phyloP scores from a whole-genome alignment of 352 stramenopile species.

The Phytophthora citrophthora region DNA sequence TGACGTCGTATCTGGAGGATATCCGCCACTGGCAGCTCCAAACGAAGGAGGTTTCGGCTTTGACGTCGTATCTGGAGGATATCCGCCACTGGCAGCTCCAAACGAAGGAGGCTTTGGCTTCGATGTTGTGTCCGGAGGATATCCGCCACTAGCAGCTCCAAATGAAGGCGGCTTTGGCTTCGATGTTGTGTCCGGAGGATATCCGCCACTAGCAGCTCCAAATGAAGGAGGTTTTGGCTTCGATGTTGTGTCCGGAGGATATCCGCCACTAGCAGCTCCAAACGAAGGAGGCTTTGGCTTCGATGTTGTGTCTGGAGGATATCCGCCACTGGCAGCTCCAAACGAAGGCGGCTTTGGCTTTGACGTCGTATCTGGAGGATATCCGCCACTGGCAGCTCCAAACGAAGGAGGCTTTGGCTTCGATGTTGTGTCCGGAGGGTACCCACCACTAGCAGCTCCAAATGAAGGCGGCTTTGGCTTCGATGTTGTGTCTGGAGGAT shows the following conservation, averaged over 20 bases:
- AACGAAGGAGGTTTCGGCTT: slow-evolving; percentile 41
- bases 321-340: neutral
- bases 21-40: slow-evolving; percentile 17
- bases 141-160: neutral
- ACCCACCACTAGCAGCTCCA: neutral
- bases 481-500: slow-evolving; percentile 5
- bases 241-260: slow-evolving; percentile 6
- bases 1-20: slow-evolving; percentile 48
- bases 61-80: slow-evolving; percentile 47
- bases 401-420: slow-evolving; percentile 5
- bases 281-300: slow-evolving; percentile 25
- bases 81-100: slow-evolving; percentile 19
- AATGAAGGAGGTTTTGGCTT: slow-evolving; percentile 10
- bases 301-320: slow-evolving; percentile 7
- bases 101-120: slow-evolving; percentile 30
- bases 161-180: slow-evolving; percentile 2
- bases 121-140: slow-evolving; percentile 8
- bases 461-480: slow-evolving; percentile 7
- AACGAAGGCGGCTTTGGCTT: slow-evolving; percentile 2
- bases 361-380: slow-evolving; percentile 8
- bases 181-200: slow-evolving; percentile 8
- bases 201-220: neutral
- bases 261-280: slow-evolving; percentile 8
- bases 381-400: neutral
- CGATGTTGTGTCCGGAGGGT: slow-evolving; percentile 7